Percentiles rank a stretch among this genome's conserved stretches.
Evolutionary conservation across 306 rosid species (phyloP).

Genomic region (Malus asiatica): DNA sequence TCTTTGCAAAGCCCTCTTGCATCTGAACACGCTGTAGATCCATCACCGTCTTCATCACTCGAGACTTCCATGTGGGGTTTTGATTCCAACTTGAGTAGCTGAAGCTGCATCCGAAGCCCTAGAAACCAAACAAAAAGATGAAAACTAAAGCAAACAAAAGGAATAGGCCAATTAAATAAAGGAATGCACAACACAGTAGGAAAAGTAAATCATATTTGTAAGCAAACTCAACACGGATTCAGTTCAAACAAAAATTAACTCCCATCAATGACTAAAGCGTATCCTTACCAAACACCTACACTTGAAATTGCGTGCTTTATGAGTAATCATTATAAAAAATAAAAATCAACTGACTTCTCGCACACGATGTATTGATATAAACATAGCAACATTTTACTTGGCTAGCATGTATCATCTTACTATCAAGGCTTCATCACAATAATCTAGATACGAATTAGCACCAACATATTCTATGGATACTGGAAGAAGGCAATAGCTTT

Average conservation of each 20-base stretch:
- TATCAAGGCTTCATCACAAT: not conserved
- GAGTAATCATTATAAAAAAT: not conserved
- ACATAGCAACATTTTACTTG: not conserved
- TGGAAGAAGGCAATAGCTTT: not conserved
- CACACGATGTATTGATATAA: not conserved
- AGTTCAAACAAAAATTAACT: not conserved
- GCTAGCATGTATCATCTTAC: not conserved
- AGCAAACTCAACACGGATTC: not conserved
- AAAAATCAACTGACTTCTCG: not conserved
- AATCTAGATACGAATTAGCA: not conserved
- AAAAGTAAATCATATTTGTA: not conserved
- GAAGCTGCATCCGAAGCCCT: slow-evolving; percentile 97
- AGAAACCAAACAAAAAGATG: slow-evolving; percentile 3
- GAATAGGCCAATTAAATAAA: not conserved
- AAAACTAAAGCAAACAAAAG: slow-evolving; percentile 6
- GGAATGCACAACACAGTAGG: not conserved
- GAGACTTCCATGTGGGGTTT: slow-evolving; percentile 47
- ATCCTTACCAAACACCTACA: not conserved
- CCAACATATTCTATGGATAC: not conserved
- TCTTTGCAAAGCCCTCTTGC: slow-evolving; percentile 18
- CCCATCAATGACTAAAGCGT: not conserved
- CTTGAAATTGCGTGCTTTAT: not conserved
- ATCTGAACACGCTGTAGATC: slow-evolving; percentile 15
- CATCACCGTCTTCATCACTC: slow-evolving; percentile 79
- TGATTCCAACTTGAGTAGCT: slow-evolving; percentile 76